phyloP scores from a whole-genome alignment of 2,329 filamentous ascomycete species.

The Penicillium sp. region DNA sequence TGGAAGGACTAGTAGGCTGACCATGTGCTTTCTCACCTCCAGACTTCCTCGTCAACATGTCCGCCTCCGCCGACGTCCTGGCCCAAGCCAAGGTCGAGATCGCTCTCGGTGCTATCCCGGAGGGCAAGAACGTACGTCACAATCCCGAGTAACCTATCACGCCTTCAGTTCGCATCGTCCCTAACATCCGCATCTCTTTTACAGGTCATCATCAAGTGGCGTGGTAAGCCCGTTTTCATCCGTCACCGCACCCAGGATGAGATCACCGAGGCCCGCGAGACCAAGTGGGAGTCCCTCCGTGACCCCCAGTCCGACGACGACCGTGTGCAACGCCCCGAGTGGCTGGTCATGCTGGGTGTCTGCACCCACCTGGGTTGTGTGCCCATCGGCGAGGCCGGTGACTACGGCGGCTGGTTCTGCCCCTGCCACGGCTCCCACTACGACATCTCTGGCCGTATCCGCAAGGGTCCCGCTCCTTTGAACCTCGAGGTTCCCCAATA shows the following conservation, averaged over 20 bases:
- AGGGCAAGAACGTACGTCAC: conserved; percentile 93
- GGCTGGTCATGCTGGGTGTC: conserved; percentile 98
- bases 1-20: conserved; percentile 21
- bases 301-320: conserved; percentile 90
- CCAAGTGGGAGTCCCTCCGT: conserved; percentile 79
- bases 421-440: conserved; percentile 99
- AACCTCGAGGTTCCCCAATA: conserved; percentile 95
- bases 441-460: conserved; percentile 97
- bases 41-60: conserved; percentile 99
- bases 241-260: conserved; percentile 92
- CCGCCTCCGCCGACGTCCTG: conserved; percentile 95
- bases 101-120: conserved; percentile 85
- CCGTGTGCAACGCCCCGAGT: conserved; percentile 97
- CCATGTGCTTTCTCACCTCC: conserved; percentile 32
- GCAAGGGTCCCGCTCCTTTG: conserved; percentile 94
- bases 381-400: conserved; percentile 96
- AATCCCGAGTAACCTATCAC: not conserved
- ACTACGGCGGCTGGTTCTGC: conserved; percentile 99
- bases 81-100: conserved; percentile 99
- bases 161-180: conserved; percentile 5
- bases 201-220: conserved; percentile 99
- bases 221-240: conserved; percentile 99
- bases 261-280: conserved; percentile 91
- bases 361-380: conserved; percentile 99
- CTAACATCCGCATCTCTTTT: conserved; percentile 11